Conservation (phyloP, 345 rosid species). For the Melastoma malabathricum region DNA sequence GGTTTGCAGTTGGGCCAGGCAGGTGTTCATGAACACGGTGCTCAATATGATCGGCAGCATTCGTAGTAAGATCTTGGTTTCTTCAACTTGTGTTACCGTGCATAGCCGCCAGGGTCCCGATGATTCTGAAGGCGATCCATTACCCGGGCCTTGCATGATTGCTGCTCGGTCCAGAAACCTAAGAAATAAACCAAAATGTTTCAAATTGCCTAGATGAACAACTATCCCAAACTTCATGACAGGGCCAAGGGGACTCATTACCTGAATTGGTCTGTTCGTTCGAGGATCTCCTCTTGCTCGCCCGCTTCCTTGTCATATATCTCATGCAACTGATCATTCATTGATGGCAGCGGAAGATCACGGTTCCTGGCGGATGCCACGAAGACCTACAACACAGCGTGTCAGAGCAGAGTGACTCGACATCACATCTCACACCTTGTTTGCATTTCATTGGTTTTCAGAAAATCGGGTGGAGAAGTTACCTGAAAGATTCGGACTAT, state of each 20-base stretch:
- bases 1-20: slow-evolving; percentile 58
- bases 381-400: slow-evolving; percentile 17
- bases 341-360: slow-evolving; percentile 27
- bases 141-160: slow-evolving; percentile 3
- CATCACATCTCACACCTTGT: too few relatives aligned
- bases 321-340: slow-evolving; percentile 30
- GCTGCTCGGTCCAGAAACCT: slow-evolving; percentile 50
- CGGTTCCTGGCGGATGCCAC: slow-evolving; percentile 30
- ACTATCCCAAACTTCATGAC: too few relatives aligned
- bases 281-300: slow-evolving; percentile 20
- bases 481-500: slow-evolving; percentile 36
- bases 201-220: too few relatives aligned
- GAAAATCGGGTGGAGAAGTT: background rate
- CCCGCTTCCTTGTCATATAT: slow-evolving; percentile 27
- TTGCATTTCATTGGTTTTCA: too few relatives aligned
- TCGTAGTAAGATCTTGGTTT: slow-evolving; percentile 42
- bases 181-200: background rate
- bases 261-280: slow-evolving; percentile 45
- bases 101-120: slow-evolving; percentile 36
- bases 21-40: slow-evolving; percentile 58
- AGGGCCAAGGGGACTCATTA: background rate
- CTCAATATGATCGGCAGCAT: slow-evolving; percentile 45
- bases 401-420: background rate
- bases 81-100: slow-evolving; percentile 54
- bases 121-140: slow-evolving; percentile 18